Evolutionary conservation across 257 asterid species (phyloP).

Genomic region (Solanum sejunctum): DNA sequence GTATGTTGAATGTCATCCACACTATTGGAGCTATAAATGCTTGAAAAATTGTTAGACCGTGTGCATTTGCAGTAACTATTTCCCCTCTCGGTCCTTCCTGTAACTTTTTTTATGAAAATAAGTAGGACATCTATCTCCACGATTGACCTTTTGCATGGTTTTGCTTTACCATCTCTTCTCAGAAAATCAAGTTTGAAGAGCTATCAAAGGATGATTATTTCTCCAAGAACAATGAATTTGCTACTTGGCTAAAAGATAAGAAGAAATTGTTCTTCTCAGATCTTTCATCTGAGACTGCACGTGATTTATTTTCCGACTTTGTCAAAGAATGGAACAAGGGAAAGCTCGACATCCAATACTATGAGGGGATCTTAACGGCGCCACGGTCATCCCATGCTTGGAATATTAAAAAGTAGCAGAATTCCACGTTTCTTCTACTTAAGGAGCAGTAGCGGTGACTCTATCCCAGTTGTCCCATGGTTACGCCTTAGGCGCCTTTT

Average conservation of each 20-base stretch:
- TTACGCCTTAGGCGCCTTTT: background rate
- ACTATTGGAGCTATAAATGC: background rate
- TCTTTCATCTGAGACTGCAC: conserved; percentile 68
- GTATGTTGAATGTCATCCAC: background rate
- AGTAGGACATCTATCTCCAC: background rate
- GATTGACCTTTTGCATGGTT: background rate
- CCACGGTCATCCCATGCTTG: conserved; percentile 81
- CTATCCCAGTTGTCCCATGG: background rate
- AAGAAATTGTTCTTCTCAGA: conserved; percentile 51
- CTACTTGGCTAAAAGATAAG: conserved; percentile 85
- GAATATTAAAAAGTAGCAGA: conserved; percentile 44
- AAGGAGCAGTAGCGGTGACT: background rate
- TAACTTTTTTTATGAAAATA: background rate
- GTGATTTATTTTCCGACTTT: conserved; percentile 45
- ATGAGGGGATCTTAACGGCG: conserved; percentile 67
- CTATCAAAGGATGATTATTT: conserved; percentile 72
- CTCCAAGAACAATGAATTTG: conserved; percentile 80
- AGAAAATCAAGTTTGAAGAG: conserved; percentile 54
- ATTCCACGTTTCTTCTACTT: background rate
- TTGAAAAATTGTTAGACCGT: background rate
- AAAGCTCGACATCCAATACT: conserved; percentile 55
- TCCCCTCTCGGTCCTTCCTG: background rate
- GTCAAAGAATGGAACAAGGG: conserved; percentile 67
- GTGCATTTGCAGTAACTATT: background rate
- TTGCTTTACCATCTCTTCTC: background rate